Conservation (phyloP, 441 rosid genomes). For the Aleurites moluccanus region DNA sequence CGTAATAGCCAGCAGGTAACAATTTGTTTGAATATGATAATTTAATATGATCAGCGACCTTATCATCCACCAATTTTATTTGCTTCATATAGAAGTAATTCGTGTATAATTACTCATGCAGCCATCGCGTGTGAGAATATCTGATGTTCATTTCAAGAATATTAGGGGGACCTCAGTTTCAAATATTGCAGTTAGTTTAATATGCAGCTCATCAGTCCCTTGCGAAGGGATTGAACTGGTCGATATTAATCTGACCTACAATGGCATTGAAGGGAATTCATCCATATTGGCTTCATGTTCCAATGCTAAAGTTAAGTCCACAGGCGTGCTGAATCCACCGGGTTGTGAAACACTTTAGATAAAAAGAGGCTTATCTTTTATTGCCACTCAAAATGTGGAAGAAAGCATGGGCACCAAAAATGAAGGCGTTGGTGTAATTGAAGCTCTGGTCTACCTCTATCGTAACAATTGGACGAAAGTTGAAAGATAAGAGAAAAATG, state of each 20-base stretch:
- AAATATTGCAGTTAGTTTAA: conserved; percentile 30
- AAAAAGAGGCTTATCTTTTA: too few relatives aligned
- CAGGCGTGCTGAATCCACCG: conserved; percentile 30
- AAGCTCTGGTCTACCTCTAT: too few relatives aligned
- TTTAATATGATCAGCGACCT: not conserved
- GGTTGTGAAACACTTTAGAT: not conserved
- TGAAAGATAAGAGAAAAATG: too few relatives aligned
- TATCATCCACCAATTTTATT: not conserved
- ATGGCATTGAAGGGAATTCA: not conserved
- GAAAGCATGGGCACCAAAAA: too few relatives aligned
- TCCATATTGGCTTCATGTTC: conserved; percentile 27
- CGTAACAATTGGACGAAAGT: too few relatives aligned
- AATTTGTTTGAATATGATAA: too few relatives aligned
- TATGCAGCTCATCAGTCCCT: conserved; percentile 45
- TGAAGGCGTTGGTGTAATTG: too few relatives aligned
- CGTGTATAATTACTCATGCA: conserved; percentile 3
- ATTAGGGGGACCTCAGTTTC: conserved; percentile 13
- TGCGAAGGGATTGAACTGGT: conserved; percentile 42
- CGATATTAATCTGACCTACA: conserved; percentile 37
- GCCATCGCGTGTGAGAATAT: conserved; percentile 53
- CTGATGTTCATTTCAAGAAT: conserved; percentile 20
- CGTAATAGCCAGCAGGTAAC: not conserved
- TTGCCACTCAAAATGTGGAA: too few relatives aligned
- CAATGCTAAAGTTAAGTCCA: conserved; percentile 27
- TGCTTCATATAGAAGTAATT: not conserved